Base-by-base conservation (phyloP, 345 rosid genomes). In the Sisymbrium irio region DNA sequence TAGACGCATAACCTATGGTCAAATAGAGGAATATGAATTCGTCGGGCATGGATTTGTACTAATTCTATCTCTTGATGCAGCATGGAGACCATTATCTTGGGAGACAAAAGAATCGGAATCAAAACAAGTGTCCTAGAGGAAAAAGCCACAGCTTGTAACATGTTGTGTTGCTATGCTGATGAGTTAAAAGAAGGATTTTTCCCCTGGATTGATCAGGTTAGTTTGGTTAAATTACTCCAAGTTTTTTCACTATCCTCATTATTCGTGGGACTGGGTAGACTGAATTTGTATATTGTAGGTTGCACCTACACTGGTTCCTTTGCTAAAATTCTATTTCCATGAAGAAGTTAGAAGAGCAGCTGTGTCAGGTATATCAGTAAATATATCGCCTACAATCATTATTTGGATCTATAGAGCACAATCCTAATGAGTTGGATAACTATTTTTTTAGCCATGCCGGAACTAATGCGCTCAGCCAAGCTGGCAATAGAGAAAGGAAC, bases 321-420 rank as follows among this genome's bases (percentile, higher is more conserved):
- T 96, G 62, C 89, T 96, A 65, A 96, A 96, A 80, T 96, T 96
- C 82, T 96, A 96, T 82, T 96, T 96, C 83, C 99, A 96, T 32
- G 99, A 96, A 69, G 99, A 96, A 80, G 99, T 96, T 59, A 96
- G 99, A 85, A 96, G 92, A 85, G 99, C 99, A 60, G 99, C 99
- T 72, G 98, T 96, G 78, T 96, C 99, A 86, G 99, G 99, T 96
- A 84, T 58, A 50, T 22, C 30, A 37, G 42, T 30, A 71, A 28
- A 10, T 20, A 19, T 25, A 17, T 40, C 2, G 8, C 62, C 14
- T 5, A 41, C 70, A 53, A 74, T 62, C 11, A 17, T 33, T 41
- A 12, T 22, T 53, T 69, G 9, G 56, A 51, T 42, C 12, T 17
- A 17, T 13, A 0, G 12, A 53, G 46, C 49, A 37, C 19, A 53